A percentile compares a stretch with the other conserved stretches of the same genome.
Conservation (phyloP, 768 basidiomycete genomes). For the Tylopilus subfusipes region DNA sequence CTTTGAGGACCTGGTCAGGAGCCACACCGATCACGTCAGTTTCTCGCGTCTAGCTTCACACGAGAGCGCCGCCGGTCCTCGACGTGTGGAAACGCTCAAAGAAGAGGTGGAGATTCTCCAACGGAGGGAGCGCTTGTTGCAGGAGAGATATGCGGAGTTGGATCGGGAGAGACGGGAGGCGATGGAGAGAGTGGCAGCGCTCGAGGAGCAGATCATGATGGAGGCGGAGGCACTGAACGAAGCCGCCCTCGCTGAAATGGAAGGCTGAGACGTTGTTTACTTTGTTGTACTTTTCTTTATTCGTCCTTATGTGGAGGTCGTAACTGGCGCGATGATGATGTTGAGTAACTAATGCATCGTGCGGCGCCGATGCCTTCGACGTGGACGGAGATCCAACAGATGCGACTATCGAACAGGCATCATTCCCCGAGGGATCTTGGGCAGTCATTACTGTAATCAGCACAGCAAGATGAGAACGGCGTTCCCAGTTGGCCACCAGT, state of each 20-base stretch:
- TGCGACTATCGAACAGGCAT: not conserved
- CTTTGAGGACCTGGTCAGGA: conserved; percentile 67
- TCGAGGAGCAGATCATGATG: conserved; percentile 86
- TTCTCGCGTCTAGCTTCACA: conserved; percentile 69
- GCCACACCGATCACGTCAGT: conserved; percentile 70
- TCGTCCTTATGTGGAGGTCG: conserved; percentile 4
- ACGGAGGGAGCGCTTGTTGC: conserved; percentile 70
- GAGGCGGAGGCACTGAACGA: conserved; percentile 83
- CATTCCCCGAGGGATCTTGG: not conserved
- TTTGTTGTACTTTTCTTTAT: conserved; percentile 1
- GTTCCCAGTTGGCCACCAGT: not conserved
- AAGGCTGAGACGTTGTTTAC: conserved; percentile 22
- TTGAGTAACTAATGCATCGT: too few species aligned
- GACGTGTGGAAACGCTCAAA: conserved; percentile 70
- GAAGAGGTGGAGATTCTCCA: conserved; percentile 86
- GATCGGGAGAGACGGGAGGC: conserved; percentile 64
- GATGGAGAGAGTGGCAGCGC: conserved; percentile 49
- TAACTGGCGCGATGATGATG: not conserved
- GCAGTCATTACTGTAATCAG: not conserved
- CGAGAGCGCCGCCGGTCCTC: conserved; percentile 75
- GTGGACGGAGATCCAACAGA: not conserved
- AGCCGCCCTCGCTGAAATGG: conserved; percentile 65
- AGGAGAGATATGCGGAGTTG: conserved; percentile 82
- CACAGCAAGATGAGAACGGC: not conserved
- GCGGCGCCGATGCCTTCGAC: not conserved